Conservation (phyloP, 2,329 filamentous ascomycete species). For the Pestalotiopsis sp. region DNA sequence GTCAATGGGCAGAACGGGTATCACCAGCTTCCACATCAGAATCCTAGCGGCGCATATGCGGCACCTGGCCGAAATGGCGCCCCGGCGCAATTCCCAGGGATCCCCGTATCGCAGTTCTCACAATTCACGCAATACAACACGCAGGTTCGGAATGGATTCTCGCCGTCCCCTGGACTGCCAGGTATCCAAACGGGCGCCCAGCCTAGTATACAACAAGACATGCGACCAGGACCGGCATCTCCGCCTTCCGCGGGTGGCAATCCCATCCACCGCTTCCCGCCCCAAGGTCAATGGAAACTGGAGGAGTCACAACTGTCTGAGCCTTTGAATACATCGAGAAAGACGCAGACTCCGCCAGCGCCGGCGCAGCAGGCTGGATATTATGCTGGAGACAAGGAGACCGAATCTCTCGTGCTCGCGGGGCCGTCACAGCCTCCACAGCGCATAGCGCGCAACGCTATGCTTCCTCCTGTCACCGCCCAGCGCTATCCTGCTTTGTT, state of each 20-base stretch:
- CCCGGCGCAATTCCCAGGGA: conserved; percentile 6
- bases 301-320: conserved; percentile 58
- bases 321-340: conserved; percentile 46
- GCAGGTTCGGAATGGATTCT: conserved; percentile 18
- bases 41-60: conserved; percentile 16
- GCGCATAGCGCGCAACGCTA: conserved; percentile 25
- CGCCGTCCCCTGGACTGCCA: conserved; percentile 23
- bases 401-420: conserved; percentile 30
- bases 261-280: conserved; percentile 43
- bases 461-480: conserved; percentile 52
- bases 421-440: conserved; percentile 23
- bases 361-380: conserved; percentile 35
- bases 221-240: conserved; percentile 15
- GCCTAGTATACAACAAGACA: conserved; percentile 22
- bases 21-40: conserved; percentile 13
- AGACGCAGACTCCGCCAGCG: conserved; percentile 32
- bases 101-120: conserved; percentile 12
- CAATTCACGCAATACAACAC: conserved; percentile 19
- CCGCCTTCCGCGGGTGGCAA: conserved; percentile 31
- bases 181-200: conserved; percentile 22
- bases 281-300: conserved; percentile 52
- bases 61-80: neutral
- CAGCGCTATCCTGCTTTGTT: conserved; percentile 54
- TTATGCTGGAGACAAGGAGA: conserved; percentile 56
- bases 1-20: conserved; percentile 18